A percentile compares a stretch with the other conserved stretches of the same genome.
Evolutionary conservation across 768 basidiomycete genomes (phyloP).

Genomic region (Boletus pseudopeckii): DNA sequence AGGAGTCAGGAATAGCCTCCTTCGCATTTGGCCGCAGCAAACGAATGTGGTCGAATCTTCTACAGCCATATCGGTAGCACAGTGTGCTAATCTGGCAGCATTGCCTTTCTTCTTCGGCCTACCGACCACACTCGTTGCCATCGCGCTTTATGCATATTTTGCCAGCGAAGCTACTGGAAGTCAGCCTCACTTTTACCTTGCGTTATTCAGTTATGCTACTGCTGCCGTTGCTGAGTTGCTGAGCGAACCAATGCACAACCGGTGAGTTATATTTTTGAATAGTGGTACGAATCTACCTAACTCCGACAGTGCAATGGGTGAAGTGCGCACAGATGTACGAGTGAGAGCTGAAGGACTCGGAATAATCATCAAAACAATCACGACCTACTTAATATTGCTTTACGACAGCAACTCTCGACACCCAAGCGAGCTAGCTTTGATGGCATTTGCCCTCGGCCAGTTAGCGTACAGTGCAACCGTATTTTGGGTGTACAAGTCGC

Average conservation of each 20-base stretch:
- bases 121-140: slow-evolving; percentile 54
- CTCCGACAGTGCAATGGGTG: slow-evolving; percentile 57
- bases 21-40: slow-evolving; percentile 48
- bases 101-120: slow-evolving; percentile 69
- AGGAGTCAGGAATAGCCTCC: slow-evolving; percentile 81
- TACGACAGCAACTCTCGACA: slow-evolving; percentile 37
- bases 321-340: slow-evolving; percentile 64
- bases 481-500: slow-evolving; percentile 51
- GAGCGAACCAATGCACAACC: slow-evolving; percentile 80
- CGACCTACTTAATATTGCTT: slow-evolving; percentile 66
- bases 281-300: slow-evolving; percentile 13
- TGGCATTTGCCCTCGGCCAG: slow-evolving; percentile 89
- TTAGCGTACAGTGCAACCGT: slow-evolving; percentile 63
- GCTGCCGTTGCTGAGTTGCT: slow-evolving; percentile 76
- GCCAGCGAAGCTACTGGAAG: slow-evolving; percentile 51
- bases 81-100: slow-evolving; percentile 46
- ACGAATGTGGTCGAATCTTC: slow-evolving; percentile 1
- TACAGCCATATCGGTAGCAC: slow-evolving; percentile 9
- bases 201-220: slow-evolving; percentile 66
- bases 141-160: slow-evolving; percentile 50
- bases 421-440: slow-evolving; percentile 51
- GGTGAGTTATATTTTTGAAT: slow-evolving; percentile 37
- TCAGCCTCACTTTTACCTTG: slow-evolving; percentile 63
- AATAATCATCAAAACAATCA: slow-evolving; percentile 67
- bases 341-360: slow-evolving; percentile 86